Evolutionary conservation across 768 basidiomycete genomes (phyloP).

Genomic region (Sarcomyxa edulis): DNA sequence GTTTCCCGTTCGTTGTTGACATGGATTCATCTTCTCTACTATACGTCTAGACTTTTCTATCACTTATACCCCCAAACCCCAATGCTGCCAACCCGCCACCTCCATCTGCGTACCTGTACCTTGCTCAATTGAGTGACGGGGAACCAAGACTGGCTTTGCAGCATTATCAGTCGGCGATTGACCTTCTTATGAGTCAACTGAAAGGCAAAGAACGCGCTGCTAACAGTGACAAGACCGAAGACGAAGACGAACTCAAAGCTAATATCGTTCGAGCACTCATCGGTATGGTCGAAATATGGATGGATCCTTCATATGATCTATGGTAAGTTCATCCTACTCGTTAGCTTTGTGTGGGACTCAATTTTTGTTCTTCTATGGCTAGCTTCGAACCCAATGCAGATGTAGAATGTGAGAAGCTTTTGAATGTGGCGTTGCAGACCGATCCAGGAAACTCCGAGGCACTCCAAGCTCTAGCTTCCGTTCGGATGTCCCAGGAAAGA

Average conservation of each 20-base stretch:
- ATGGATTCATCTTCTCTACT: conserved; percentile 2
- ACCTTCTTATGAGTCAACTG: conserved; percentile 58
- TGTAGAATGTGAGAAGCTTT: conserved; percentile 72
- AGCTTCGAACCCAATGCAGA: conserved; percentile 84
- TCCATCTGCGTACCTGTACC: conserved; percentile 81
- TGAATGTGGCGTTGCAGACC: conserved; percentile 64
- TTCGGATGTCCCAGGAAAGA: conserved; percentile 82
- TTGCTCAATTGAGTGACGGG: conserved; percentile 78
- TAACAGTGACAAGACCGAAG: conserved; percentile 29
- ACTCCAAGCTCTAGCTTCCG: conserved; percentile 75
- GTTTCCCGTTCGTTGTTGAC: conserved; percentile 3
- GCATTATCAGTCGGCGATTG: conserved; percentile 79
- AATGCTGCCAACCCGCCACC: conserved; percentile 58
- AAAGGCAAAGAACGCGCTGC: conserved; percentile 68
- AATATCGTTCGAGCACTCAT: conserved; percentile 77
- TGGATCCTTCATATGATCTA: conserved; percentile 85
- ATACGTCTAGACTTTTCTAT: conserved; percentile 50
- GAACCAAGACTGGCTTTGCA: conserved; percentile 69
- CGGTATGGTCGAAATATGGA: conserved; percentile 94
- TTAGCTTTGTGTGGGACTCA: background rate
- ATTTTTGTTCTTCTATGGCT: conserved; percentile 1
- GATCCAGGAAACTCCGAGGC: conserved; percentile 78
- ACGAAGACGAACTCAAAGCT: conserved; percentile 55
- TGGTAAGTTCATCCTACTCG: conserved; percentile 48
- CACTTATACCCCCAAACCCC: conserved; percentile 55